A percentile compares a stretch with the other conserved stretches of the same genome.
phyloP scores from a whole-genome alignment of 805 yeast genomes.

The Sugiyamaella chiloensis region DNA sequence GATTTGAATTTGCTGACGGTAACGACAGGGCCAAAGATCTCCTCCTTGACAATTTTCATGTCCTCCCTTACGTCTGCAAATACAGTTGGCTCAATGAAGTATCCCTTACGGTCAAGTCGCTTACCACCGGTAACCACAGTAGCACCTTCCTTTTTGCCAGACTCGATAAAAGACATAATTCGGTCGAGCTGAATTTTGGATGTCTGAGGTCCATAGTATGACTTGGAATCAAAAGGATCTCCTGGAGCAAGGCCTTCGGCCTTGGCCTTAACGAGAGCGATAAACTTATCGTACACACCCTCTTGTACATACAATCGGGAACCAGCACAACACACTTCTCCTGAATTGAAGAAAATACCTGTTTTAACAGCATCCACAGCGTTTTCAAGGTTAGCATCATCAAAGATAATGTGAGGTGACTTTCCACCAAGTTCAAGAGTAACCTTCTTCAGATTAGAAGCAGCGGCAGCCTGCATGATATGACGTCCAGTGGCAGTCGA shows the following conservation, averaged over 20 bases:
- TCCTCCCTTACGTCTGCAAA: conserved; percentile 66
- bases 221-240: conserved; percentile 70
- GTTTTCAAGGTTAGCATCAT: conserved; percentile 75
- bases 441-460: conserved; percentile 74
- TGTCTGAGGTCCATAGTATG: conserved; percentile 89
- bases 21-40: conserved; percentile 88
- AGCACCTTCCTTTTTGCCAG: conserved; percentile 84
- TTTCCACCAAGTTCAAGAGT: conserved; percentile 96
- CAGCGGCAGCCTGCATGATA: conserved; percentile 74
- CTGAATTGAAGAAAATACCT: conserved; percentile 90
- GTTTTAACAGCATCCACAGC: conserved; percentile 70
- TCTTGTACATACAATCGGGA: conserved; percentile 89
- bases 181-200: conserved; percentile 72
- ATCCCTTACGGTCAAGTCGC: conserved; percentile 48
- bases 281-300: conserved; percentile 69
- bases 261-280: conserved; percentile 52
- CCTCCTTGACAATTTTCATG: conserved; percentile 71
- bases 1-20: conserved; percentile 62
- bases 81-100: conserved; percentile 70
- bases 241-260: conserved; percentile 53
- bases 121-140: conserved; percentile 77
- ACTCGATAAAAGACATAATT: conserved; percentile 68
- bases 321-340: conserved; percentile 95
- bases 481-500: conserved; percentile 85
- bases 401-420: conserved; percentile 85